phyloP scores from a whole-genome alignment of 2,329 filamentous ascomycete genomes.

The Plectosphaerella sp. region DNA sequence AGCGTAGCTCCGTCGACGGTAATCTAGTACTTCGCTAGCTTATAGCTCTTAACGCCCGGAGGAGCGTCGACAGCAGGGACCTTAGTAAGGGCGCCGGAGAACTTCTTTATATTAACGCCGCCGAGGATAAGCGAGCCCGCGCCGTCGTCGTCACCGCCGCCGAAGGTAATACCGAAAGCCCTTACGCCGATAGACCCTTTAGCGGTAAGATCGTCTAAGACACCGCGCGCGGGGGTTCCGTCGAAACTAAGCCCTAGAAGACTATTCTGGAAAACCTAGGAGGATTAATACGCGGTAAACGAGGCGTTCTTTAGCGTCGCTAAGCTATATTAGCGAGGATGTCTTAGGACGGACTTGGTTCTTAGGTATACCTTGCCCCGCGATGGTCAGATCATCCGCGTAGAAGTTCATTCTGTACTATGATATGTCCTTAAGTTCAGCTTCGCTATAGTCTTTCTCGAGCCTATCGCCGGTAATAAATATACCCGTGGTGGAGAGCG shows the following conservation, averaged over 20 bases:
- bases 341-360: neutral
- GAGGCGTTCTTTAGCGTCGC: neutral
- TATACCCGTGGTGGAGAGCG: neutral
- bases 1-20: neutral
- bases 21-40: neutral
- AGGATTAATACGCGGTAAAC: neutral
- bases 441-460: neutral
- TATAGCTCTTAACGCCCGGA: slow-evolving; percentile 2
- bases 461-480: neutral
- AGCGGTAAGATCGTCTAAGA: neutral
- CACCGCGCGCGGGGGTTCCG: neutral
- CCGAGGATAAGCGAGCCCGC: slow-evolving; percentile 40
- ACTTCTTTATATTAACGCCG: slow-evolving; percentile 53
- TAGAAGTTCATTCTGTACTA: neutral
- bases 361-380: neutral
- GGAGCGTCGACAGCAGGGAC: slow-evolving; percentile 48
- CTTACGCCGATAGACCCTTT: neutral
- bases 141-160: neutral
- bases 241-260: neutral
- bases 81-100: slow-evolving; percentile 46
- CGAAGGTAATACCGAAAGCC: neutral
- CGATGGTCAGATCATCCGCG: neutral
- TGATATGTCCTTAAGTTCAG: too few relatives aligned
- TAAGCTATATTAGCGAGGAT: neutral
- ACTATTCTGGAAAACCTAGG: neutral